Conservation (phyloP, 176 grass and related monocot species). For the bread wheat (Triticum aestivum) region IWGSC_CS_RefSeq_v2.1 NC_057810.1:195261915-195262414, state of each 20-base stretch:
- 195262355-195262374: not conserved
- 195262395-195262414: slow-evolving; percentile 10
- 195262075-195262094: not conserved
- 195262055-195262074: slow-evolving; percentile 26
- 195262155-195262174: not conserved
- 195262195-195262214: not conserved
- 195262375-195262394: not conserved
- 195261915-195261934: slow-evolving; percentile 3
- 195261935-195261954: not conserved
- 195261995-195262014: not conserved
- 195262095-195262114: not conserved
- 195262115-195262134: not conserved
- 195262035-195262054: not conserved
- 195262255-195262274: not conserved
- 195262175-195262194: not conserved
- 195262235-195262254: not conserved
- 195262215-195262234: slow-evolving; percentile 1
- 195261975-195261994: slow-evolving; percentile 22
- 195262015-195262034: not conserved
- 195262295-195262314: not conserved
- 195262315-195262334: not conserved
- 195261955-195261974: not conserved
- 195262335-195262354: not conserved
- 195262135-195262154: not conserved
- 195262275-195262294: not conserved